Base-by-base conservation (phyloP, 768 basidiomycete species). In the Daedaleopsis nitida region DNA sequence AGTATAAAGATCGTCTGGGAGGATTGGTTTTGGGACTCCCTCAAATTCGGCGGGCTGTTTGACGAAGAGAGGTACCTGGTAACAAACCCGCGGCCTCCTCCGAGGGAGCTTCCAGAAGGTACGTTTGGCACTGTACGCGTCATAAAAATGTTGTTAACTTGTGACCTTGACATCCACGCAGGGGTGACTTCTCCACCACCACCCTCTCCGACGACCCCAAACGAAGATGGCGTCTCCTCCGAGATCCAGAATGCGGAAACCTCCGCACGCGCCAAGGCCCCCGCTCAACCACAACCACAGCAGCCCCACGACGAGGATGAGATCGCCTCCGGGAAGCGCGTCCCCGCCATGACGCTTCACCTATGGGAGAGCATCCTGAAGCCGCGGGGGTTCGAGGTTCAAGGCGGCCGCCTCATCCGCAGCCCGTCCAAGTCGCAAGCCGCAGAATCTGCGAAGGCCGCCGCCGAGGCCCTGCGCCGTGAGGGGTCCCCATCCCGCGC, bases 1-100 rank as follows among this genome's bases (percentile, higher is more conserved):
- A 80, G 83, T 47, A 94, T 94, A 35, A 79, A 83, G 52, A 76
- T 96, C 2, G 85, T 97, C 1, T 96, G 95, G 91, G 94, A 96
- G 69, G 94, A 96, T 63, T 98, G 96, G 96, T 90, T 97, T 58
- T 96, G 93, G 93, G 95, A 97, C 68, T 96, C 84, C 27, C 68
- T 96, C 2, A 85, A 87, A 44, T 92, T 85, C 69, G 86, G 86
- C 35, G 71, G 88, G 35, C 76, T 86, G 58, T 88, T 88, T 59
- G 83, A 87, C 34, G 89, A 91, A 69, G 77, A 73, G 8, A 76
- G 68, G 32, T 92, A 92, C 69, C 76, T 81, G 50, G 82, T 88
- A 7, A 74, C 78, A 27, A 77, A 80, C 17, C 88, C 88, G 8
- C 79, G 86, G 51, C 88, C 88, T 5, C 81, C 82, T 65, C 81